Evolutionary conservation across 495 filamentous ascomycete genomes (phyloP), one percentile per base, ranked within the genome.

Genomic region (Lasiosphaeria hispida): DNA sequence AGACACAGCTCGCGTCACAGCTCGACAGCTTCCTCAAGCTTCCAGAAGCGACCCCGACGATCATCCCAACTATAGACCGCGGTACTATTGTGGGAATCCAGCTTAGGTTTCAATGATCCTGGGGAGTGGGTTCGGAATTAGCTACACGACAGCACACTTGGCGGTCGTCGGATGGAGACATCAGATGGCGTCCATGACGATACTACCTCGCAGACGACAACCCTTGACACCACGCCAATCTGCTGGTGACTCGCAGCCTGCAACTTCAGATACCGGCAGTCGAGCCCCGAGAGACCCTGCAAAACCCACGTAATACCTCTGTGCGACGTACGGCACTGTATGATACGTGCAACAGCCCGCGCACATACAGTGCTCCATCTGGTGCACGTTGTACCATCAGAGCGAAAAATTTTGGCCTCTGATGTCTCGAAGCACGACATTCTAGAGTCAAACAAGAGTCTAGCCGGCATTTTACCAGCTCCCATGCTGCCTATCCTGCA

Each of bases 401-500:
- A 63, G 35, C 36, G 15, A 23, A 62, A 53, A 48, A 30, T 30
- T 30, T 30, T 30, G 49, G 58, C 34, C 61, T 54, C 61, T 34
- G 42, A 50, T 58, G 57, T 44, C 52, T 58, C 55, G 45, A 56
- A 62, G 55, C 51, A 64, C 52, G 35, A 59, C 59, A 61, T 57
- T 17, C 23, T 30, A 5, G 23, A 5, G 23, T 30, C 18, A n/a
- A 40, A 33, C 18, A 13, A 30, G 34, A 55, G 52, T 57, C 67
- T 62, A 69, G 57, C 63, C 68, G 61, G 65, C 65, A 72, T 70
- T 74, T 72, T 75, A 65, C 66, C 71, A 68, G 64, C 58, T 64
- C n/a, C n/a, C 63, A 30, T 30, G 59, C 59, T 69, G 71, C 70
- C 63, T 63, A 60, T 70, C 47, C 50, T 62, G 55, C 63, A 51